Evolutionary conservation across 257 asterid species (phyloP), one percentile per base, ranked within the genome.

Genomic region (Coffea canephora): DNA sequence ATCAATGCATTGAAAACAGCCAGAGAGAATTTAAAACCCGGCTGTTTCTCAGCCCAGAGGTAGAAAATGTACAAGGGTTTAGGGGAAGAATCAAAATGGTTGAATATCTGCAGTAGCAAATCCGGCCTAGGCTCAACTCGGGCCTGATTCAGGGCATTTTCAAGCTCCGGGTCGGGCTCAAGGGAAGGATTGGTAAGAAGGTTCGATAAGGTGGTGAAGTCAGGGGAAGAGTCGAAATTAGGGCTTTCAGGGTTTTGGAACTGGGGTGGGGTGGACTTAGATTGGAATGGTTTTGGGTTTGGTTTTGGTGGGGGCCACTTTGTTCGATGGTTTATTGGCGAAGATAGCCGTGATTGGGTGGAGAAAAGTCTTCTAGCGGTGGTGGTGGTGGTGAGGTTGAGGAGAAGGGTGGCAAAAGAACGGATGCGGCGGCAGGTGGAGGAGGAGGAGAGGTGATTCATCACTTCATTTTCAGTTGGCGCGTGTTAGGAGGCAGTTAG

Each of bases 31-130:
- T 55, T 54, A 77, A 81, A 90, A 77, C 85, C 87, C 34, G 92
- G 84, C 81, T 84, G 89, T 83, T 87, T 88, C 84, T 84, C 87
- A 2, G 94, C 92, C 97, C 97, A 94, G 57, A 79, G 82, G 87
- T 87, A 94, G 70, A 93, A 89, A 54, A 88, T 76, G 82, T 89
- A 83, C 82, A 91, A 79, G 71, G 90, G 94, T 77, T 91, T 91
- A 14, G 94, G 89, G 12, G 93, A 86, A 83, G 91, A 90, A 88
- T 89, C 91, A 67, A 93, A 87, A 49, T 82, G 89, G 71, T 77
- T 78, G 76, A 93, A 90, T 50, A 91, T 41, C 70, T 83, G 79
- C 46, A 87, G 93, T 8, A 94, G 77, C 45, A 89, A 77, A 61
- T 80, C 52, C 66, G 91, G 84, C 73, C 45, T 82, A 62, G 91